These are phyloP conservation scores for Melampsora americana DNA, from an alignment of 1,284 basidiomycete species.

Conservation along the genomic window DNA sequence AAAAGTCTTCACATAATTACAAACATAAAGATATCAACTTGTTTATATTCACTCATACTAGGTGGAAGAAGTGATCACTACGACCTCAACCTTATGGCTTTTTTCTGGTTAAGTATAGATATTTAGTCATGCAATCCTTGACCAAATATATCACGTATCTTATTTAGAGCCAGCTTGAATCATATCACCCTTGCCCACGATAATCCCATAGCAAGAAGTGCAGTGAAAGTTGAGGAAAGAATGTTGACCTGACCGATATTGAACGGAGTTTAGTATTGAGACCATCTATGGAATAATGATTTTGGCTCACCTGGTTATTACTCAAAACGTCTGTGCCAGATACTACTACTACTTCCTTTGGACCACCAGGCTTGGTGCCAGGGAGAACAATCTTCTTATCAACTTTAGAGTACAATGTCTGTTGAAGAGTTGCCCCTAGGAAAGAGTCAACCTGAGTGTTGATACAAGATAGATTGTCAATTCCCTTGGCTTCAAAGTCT, in stretches of 20 bases:
- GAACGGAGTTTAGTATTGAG: conserved; percentile 1
- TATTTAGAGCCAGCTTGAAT: neutral
- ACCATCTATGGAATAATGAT: neutral
- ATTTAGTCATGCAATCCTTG: too few species aligned
- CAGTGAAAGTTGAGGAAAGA: conserved; percentile 25
- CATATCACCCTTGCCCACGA: conserved; percentile 4
- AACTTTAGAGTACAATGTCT: conserved; percentile 48
- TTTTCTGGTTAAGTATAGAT: too few species aligned
- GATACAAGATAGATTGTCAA: neutral
- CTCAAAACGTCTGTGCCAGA: conserved; percentile 11
- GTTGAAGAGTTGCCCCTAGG: conserved; percentile 50
- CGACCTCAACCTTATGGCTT: too few species aligned
- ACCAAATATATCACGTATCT: too few species aligned
- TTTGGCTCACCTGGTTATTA: conserved; percentile 26
- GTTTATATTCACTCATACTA: too few species aligned
- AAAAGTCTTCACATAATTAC: too few species aligned
- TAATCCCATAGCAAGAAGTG: conserved; percentile 12
- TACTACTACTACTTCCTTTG: conserved; percentile 16
- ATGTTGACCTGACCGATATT: conserved; percentile 22
- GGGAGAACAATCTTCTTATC: conserved; percentile 46
- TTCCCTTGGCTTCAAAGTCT: neutral
- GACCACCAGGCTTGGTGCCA: conserved; percentile 14
- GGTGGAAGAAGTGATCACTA: too few species aligned
- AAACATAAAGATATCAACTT: too few species aligned
- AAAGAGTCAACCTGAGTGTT: conserved; percentile 48